A percentile compares a stretch with the other conserved stretches of the same genome.
Evolutionary conservation across 257 asterid species (phyloP).

Genomic region (Plantago ovata): DNA sequence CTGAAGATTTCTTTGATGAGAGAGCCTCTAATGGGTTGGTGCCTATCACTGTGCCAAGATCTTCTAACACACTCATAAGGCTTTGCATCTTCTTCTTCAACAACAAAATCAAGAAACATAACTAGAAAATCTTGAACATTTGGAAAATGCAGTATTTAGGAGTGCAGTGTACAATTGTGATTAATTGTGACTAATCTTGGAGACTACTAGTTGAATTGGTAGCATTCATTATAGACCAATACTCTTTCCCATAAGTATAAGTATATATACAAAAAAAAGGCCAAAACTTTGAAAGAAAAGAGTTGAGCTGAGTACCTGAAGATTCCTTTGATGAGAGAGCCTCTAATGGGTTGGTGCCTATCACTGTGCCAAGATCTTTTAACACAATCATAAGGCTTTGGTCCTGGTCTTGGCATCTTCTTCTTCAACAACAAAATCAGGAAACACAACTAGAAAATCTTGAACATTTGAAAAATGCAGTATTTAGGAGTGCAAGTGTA

Average conservation of each 20-base stretch:
- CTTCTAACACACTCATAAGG: constrained; percentile 91
- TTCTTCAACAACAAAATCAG: neutral
- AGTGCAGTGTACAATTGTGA: too few species aligned
- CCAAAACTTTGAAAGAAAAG: neutral
- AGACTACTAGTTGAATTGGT: neutral
- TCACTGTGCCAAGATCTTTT: constrained; percentile 99
- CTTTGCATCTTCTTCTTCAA: constrained; percentile 54
- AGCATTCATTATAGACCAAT: too few species aligned
- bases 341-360: constrained; percentile 82
- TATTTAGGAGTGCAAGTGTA: too few species aligned
- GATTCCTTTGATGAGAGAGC: constrained; percentile 84
- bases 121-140: too few species aligned
- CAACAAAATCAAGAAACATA: neutral
- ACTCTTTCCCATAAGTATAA: neutral
- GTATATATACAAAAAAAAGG: neutral
- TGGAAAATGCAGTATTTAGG: too few species aligned
- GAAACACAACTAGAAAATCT: neutral
- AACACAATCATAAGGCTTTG: constrained; percentile 90
- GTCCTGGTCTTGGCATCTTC: constrained; percentile 90
- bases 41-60: constrained; percentile 98
- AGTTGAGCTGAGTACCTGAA: constrained; percentile 50
- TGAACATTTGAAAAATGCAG: too few species aligned
- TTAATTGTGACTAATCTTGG: constrained; percentile 63
- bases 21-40: constrained; percentile 87
- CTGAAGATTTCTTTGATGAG: constrained; percentile 92